A percentile compares a stretch with the other conserved stretches of the same genome.
Evolutionary conservation across 768 basidiomycete genomes (phyloP).

Genomic region (Naganishia antarctica): DNA sequence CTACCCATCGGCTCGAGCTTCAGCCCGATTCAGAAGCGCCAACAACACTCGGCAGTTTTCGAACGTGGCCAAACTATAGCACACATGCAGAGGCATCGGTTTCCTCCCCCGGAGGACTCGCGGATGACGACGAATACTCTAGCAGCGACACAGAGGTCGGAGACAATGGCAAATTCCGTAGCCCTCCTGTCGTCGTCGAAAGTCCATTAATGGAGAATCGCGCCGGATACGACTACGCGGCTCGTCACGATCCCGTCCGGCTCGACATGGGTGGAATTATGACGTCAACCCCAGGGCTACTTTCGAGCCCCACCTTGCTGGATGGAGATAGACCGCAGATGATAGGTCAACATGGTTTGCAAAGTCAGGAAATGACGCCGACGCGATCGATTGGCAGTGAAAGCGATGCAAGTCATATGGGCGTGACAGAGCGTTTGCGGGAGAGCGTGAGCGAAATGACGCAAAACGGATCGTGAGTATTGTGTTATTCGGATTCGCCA

Average conservation of each 20-base stretch:
- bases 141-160: conserved; percentile 8
- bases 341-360: neutral
- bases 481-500: too few relatives aligned
- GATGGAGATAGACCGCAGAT: too few relatives aligned
- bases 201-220: too few relatives aligned
- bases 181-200: too few relatives aligned
- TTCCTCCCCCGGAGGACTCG: conserved; percentile 4
- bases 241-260: too few relatives aligned
- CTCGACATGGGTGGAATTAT: too few relatives aligned
- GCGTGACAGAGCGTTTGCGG: conserved; percentile 2
- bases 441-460: neutral
- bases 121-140: conserved; percentile 2
- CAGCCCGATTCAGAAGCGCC: neutral
- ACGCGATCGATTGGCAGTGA: neutral
- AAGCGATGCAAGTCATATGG: neutral
- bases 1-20: neutral
- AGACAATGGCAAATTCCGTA: too few relatives aligned
- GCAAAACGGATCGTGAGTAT: conserved; percentile 3
- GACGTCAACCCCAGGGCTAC: too few relatives aligned
- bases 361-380: neutral
- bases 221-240: too few relatives aligned
- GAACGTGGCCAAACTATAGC: neutral
- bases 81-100: neutral
- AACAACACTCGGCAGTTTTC: neutral
- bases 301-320: too few relatives aligned